phyloP scores from a whole-genome alignment of 306 rosid genomes.

The Malus fusca region DNA sequence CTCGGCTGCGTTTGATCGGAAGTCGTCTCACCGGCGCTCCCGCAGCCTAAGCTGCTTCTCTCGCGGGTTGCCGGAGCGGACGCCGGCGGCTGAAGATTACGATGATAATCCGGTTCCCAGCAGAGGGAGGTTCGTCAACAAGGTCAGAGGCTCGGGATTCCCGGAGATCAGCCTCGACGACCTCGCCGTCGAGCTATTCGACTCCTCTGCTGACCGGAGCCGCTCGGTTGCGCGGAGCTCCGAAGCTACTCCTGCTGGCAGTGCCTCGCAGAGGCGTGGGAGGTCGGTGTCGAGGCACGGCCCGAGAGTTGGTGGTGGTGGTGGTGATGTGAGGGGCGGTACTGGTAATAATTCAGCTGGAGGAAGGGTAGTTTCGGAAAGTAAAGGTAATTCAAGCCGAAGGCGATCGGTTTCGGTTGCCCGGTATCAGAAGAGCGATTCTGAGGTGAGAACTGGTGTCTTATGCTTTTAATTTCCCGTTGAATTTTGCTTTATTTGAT shows the following conservation, averaged over 20 bases:
- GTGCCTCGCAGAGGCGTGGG: constrained; percentile 61
- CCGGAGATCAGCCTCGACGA: constrained; percentile 97
- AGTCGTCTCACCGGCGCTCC: constrained; percentile 69
- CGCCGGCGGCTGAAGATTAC: constrained; percentile 17
- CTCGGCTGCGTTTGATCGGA: constrained; percentile 40
- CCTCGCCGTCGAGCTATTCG: constrained; percentile 78
- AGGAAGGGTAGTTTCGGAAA: constrained; percentile 44
- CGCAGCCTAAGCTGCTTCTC: constrained; percentile 81
- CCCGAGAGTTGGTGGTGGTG: constrained; percentile 20
- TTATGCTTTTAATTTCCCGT: neutral
- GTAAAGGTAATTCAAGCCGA: constrained; percentile 42
- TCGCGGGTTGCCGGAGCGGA: constrained; percentile 23
- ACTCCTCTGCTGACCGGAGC: constrained; percentile 48
- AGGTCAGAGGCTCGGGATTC: constrained; percentile 74
- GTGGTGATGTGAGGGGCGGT: constrained; percentile 38
- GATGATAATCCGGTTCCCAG: constrained; percentile 29
- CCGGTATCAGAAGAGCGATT: constrained; percentile 82
- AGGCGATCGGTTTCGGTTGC: constrained; percentile 84
- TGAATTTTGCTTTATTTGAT: neutral
- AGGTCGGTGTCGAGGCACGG: constrained; percentile 85
- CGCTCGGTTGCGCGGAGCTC: constrained; percentile 34
- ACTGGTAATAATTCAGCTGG: constrained; percentile 24
- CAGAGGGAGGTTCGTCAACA: constrained; percentile 70
- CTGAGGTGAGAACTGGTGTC: constrained; percentile 55
- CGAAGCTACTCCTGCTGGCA: constrained; percentile 34